Evolutionary conservation across 1,284 basidiomycete species (phyloP).

Genomic region (Sporisorium iseilematis-ciliati): DNA sequence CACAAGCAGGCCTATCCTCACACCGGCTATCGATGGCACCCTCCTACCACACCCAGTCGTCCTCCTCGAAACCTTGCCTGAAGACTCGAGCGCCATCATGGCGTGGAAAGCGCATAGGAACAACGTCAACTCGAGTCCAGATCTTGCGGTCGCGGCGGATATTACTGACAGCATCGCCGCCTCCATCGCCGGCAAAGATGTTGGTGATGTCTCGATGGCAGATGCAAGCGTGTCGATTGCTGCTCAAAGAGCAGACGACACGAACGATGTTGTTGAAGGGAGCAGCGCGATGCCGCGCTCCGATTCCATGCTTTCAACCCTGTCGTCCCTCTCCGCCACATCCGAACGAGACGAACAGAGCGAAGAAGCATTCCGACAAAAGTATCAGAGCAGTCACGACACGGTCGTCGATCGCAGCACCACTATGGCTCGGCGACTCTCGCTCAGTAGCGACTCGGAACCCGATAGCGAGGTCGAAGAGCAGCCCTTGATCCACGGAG

Average conservation of each 20-base stretch:
- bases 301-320: constrained; percentile 8
- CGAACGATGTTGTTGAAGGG: background rate
- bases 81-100: constrained; percentile 10
- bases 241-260: background rate
- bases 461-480: constrained; percentile 12
- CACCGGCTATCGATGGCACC: constrained; percentile 6
- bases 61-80: constrained; percentile 10
- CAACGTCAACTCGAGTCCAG: too few relatives aligned
- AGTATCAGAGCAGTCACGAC: constrained; percentile 13
- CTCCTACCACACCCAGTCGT: constrained; percentile 13
- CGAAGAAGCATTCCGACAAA: constrained; percentile 12
- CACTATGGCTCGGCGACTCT: constrained; percentile 12
- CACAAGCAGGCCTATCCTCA: too few relatives aligned
- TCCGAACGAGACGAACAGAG: constrained; percentile 5
- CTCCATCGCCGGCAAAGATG: background rate
- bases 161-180: background rate
- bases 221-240: constrained; percentile 6
- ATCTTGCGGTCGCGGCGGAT: background rate
- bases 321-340: constrained; percentile 2
- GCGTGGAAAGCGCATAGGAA: constrained; percentile 7
- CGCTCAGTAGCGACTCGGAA: constrained; percentile 29
- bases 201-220: background rate
- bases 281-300: constrained; percentile 8
- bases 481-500: background rate
- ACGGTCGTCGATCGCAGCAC: constrained; percentile 2